Conservation (phyloP, 2,329 filamentous ascomycete species). For the Fusarium mundagurra region DNA sequence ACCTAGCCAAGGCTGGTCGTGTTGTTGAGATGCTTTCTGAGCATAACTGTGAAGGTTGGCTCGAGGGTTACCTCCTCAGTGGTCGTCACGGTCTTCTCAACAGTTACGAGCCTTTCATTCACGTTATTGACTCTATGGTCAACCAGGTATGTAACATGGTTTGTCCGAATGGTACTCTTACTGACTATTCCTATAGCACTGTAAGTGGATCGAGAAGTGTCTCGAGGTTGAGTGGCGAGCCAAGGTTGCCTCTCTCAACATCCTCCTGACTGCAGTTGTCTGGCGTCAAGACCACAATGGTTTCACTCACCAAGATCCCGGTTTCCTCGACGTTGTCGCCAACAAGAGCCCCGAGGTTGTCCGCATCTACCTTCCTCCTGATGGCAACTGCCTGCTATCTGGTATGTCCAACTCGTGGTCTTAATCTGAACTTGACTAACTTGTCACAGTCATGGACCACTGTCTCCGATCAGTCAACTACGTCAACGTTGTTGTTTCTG, state of each 20-base stretch:
- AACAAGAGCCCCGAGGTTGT: conserved; percentile 85
- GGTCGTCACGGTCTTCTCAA: conserved; percentile 81
- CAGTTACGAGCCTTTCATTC: conserved; percentile 85
- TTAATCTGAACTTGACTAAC: conserved; percentile 21
- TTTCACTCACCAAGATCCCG: conserved; percentile 83
- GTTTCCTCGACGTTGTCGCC: conserved; percentile 80
- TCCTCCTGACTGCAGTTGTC: conserved; percentile 79
- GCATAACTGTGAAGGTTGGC: conserved; percentile 82
- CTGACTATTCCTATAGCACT: conserved; percentile 61
- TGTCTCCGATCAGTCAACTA: conserved; percentile 79
- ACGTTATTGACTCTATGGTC: conserved; percentile 87
- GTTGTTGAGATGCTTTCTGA: conserved; percentile 90
- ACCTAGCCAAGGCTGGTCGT: conserved; percentile 72
- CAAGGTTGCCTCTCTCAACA: conserved; percentile 80
- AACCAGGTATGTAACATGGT: conserved; percentile 65
- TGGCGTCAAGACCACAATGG: conserved; percentile 88
- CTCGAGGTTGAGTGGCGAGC: conserved; percentile 81
- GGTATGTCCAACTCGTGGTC: conserved; percentile 39
- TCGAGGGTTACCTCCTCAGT: conserved; percentile 80
- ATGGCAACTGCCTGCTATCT: conserved; percentile 80
- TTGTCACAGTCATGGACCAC: conserved; percentile 70
- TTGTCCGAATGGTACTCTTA: neutral
- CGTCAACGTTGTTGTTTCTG: conserved; percentile 82
- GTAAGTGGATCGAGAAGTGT: conserved; percentile 86
- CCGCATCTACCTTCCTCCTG: conserved; percentile 82